These are phyloP conservation scores for Solanum tarapatanum DNA, from an alignment of 257 asterid species.

Conservation along the genomic window DNA sequence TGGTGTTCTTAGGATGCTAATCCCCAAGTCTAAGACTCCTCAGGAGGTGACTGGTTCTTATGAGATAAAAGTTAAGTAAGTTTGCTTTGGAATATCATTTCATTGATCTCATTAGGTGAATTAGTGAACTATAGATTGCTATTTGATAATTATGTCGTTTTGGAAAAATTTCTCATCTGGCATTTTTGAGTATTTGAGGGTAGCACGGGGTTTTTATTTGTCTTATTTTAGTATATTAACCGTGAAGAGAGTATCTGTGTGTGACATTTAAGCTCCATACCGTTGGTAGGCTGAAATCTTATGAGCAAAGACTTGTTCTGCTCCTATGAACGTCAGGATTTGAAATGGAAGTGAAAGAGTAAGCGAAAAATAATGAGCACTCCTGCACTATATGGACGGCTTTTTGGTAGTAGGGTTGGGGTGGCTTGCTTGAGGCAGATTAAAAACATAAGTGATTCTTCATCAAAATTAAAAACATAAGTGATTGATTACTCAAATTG, in stretches of 20 bases:
- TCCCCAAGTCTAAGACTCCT: constrained; percentile 12
- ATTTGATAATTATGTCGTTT: not conserved
- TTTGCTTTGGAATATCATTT: not conserved
- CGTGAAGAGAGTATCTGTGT: not conserved
- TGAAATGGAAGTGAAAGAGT: not conserved
- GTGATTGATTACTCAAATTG: not conserved
- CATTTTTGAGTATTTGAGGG: not conserved
- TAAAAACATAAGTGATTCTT: not conserved
- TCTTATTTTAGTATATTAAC: not conserved
- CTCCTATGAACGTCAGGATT: not conserved
- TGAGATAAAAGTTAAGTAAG: not conserved
- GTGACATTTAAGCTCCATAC: not conserved
- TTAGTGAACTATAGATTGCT: not conserved
- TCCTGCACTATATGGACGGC: not conserved
- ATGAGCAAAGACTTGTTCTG: not conserved
- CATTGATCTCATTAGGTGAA: not conserved
- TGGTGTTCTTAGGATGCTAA: constrained; percentile 25
- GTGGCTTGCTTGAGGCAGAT: not conserved
- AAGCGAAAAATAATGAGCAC: not conserved
- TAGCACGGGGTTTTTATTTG: not conserved
- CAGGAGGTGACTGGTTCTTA: not conserved
- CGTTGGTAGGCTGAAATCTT: not conserved
- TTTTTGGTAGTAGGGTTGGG: not conserved
- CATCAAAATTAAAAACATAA: not conserved
- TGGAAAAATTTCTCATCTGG: not conserved